Evolutionary conservation across 345 rosid species (phyloP).

Genomic region (Excoecaria cochinchinensis): DNA sequence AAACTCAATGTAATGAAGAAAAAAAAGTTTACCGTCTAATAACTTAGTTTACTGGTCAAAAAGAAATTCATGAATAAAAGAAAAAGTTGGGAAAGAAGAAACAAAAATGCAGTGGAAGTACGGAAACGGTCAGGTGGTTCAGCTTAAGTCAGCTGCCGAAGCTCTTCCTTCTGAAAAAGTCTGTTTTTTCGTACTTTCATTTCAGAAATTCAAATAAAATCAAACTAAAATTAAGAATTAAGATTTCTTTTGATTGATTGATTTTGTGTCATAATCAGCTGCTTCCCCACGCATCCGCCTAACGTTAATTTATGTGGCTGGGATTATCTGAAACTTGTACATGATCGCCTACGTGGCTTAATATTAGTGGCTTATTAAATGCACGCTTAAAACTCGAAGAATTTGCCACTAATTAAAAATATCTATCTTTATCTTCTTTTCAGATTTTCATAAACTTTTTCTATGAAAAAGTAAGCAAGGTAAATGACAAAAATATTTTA

Average conservation of each 20-base stretch:
- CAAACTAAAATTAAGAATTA: too few species aligned
- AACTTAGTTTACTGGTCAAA: not conserved
- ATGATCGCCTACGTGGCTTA: not conserved
- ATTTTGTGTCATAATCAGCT: slow-evolving; percentile 1
- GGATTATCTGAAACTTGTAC: not conserved
- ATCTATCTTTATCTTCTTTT: slow-evolving; percentile 1
- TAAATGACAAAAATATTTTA: not conserved
- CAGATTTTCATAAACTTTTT: not conserved
- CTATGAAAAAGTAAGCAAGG: not conserved
- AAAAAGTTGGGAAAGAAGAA: not conserved
- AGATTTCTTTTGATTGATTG: not conserved
- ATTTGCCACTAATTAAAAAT: not conserved
- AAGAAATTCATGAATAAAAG: not conserved
- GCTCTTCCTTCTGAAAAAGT: slow-evolving; percentile 4
- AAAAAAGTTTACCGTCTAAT: too few species aligned
- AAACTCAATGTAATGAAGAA: too few species aligned
- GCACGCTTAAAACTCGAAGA: not conserved
- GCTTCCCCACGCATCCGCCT: not conserved
- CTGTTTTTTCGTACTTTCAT: slow-evolving; percentile 18
- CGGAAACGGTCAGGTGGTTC: slow-evolving; percentile 15
- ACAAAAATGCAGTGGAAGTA: slow-evolving; percentile 2
- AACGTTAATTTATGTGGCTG: not conserved
- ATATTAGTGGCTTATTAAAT: not conserved
- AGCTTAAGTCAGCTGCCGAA: slow-evolving; percentile 9
- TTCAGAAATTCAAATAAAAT: not conserved